A percentile compares a stretch with the other conserved stretches of the same genome.
Evolutionary conservation across 495 filamentous ascomycete species (phyloP).

Genomic region (Astrothelium macrocarpum): DNA sequence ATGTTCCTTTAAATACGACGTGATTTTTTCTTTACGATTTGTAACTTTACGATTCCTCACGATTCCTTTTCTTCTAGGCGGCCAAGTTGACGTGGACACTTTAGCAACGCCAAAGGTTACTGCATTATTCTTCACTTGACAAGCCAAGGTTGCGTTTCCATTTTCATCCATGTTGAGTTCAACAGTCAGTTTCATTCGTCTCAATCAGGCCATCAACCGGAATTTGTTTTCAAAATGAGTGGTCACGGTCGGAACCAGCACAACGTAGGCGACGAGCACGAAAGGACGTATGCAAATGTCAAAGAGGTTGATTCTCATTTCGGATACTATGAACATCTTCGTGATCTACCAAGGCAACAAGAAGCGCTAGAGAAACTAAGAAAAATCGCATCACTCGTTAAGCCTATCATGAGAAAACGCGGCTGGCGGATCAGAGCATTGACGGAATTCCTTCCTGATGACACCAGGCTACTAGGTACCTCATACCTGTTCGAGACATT

Average conservation of each 20-base stretch:
- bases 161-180: too few relatives aligned
- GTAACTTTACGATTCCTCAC: neutral
- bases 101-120: neutral
- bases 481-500: neutral
- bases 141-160: neutral
- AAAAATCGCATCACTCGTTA: conserved; percentile 81
- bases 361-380: conserved; percentile 76
- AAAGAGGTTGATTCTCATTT: conserved; percentile 54
- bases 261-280: neutral
- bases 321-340: conserved; percentile 69
- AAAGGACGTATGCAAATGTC: conserved; percentile 17
- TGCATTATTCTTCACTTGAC: neutral
- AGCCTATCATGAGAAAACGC: conserved; percentile 86
- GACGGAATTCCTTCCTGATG: conserved; percentile 72
- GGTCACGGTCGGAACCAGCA: neutral
- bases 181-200: neutral
- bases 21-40: neutral
- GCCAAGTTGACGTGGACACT: neutral
- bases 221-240: neutral
- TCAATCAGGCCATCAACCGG: neutral
- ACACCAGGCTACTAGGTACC: conserved; percentile 64
- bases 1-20: neutral
- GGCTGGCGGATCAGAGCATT: conserved; percentile 72
- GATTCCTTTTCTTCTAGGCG: neutral
- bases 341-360: conserved; percentile 55